These are phyloP conservation scores for Kwoniella shivajii DNA, from an alignment of 1,284 basidiomycete species.

Conservation along the genomic window DNA sequence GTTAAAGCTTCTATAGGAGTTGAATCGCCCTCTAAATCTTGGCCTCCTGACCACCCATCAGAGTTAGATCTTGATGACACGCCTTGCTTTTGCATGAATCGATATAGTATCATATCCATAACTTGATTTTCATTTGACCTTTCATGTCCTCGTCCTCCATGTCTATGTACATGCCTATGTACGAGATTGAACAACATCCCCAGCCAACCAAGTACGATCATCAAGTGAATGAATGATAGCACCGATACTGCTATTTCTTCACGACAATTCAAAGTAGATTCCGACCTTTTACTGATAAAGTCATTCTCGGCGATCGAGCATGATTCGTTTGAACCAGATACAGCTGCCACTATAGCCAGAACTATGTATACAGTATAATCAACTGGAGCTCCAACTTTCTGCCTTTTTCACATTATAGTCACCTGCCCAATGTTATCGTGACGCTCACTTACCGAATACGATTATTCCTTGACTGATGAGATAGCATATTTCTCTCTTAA, in stretches of 20 bases:
- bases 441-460: not conserved
- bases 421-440: not conserved
- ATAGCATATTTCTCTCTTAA: not conserved
- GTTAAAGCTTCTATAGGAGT: not conserved
- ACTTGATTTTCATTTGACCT: not conserved
- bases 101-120: not conserved
- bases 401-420: too few species aligned
- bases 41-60: too few species aligned
- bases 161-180: too few species aligned
- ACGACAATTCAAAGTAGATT: not conserved
- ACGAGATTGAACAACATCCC: not conserved
- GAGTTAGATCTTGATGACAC: not conserved
- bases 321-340: not conserved
- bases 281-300: too few species aligned
- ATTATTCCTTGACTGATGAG: not conserved
- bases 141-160: not conserved
- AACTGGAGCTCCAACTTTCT: not conserved
- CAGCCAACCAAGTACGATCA: not conserved
- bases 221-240: not conserved
- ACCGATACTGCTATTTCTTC: not conserved
- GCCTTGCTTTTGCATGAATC: not conserved
- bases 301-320: not conserved
- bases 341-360: not conserved
- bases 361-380: not conserved
- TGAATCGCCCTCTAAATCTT: not conserved